These are phyloP conservation scores for Blepharisma undulans DNA, from an alignment of 169 alveolate genomes.

Conservation along the genomic window DNA sequence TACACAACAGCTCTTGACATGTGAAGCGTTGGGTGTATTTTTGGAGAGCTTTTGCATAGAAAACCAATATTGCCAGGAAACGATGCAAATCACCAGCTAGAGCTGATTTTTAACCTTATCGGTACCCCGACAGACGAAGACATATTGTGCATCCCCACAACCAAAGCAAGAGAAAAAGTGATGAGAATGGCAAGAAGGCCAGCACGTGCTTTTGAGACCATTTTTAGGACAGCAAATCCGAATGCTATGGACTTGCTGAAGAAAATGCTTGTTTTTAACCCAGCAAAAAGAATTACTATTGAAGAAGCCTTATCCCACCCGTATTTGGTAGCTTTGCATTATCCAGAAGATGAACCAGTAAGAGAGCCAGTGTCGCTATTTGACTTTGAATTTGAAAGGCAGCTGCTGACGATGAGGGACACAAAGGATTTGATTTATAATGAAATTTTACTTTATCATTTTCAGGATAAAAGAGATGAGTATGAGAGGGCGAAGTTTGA, in stretches of 20 bases:
- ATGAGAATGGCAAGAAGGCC: conserved; percentile 58
- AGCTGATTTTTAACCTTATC: conserved; percentile 66
- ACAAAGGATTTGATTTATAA: conserved; percentile 60
- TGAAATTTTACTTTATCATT: conserved; percentile 61
- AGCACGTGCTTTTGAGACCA: conserved; percentile 41
- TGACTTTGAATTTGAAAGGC: conserved; percentile 74
- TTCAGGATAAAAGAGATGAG: conserved; percentile 32
- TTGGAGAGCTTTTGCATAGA: conserved; percentile 85
- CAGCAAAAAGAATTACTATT: conserved; percentile 70
- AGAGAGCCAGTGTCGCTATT: conserved; percentile 57
- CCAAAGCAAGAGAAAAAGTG: conserved; percentile 62
- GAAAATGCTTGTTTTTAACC: conserved; percentile 67
- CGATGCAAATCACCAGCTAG: conserved; percentile 68
- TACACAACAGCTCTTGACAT: conserved; percentile 80
- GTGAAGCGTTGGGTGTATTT: conserved; percentile 90
- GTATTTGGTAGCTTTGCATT: conserved; percentile 70
- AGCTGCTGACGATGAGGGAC: conserved; percentile 59
- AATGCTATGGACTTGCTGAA: conserved; percentile 69
- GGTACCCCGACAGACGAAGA: conserved; percentile 81
- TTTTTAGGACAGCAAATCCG: conserved; percentile 50
- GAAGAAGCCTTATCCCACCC: conserved; percentile 82
- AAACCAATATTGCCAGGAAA: conserved; percentile 81
- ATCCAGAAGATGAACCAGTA: conserved; percentile 78
- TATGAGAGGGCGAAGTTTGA: conserved; percentile 2
- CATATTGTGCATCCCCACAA: conserved; percentile 69